phyloP scores from a whole-genome alignment of 768 basidiomycete genomes.

The Rhodotorula diobovata region DNA sequence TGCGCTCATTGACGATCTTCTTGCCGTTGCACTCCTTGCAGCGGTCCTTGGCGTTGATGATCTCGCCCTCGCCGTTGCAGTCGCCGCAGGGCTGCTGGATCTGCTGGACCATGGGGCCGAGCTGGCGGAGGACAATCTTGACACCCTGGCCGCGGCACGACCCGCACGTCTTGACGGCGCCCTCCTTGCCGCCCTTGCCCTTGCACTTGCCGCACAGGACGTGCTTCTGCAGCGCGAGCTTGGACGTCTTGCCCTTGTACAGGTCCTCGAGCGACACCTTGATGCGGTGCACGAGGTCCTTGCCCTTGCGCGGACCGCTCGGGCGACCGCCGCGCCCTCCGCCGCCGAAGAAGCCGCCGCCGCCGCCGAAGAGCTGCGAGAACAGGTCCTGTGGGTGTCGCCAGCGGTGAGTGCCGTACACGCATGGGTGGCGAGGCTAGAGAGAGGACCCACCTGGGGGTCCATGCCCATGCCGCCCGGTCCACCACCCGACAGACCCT shows the following conservation, averaged over 20 bases:
- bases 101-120: constrained; percentile 99
- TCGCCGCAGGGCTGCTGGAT: constrained; percentile 93
- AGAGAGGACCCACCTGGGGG: constrained; percentile 57
- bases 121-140: constrained; percentile 85
- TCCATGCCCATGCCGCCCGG: constrained; percentile 86
- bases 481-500: constrained; percentile 69
- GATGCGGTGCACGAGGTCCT: constrained; percentile 96
- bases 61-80: constrained; percentile 86
- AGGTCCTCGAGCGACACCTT: constrained; percentile 95
- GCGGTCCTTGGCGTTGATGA: constrained; percentile 87
- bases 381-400: constrained; percentile 64
- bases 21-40: constrained; percentile 91
- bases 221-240: constrained; percentile 92
- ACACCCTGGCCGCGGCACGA: constrained; percentile 83
- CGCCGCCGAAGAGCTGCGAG: constrained; percentile 82
- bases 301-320: constrained; percentile 79
- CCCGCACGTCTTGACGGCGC: constrained; percentile 74
- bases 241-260: constrained; percentile 97
- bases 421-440: constrained; percentile 38
- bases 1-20: constrained; percentile 89
- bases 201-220: constrained; percentile 88
- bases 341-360: constrained; percentile 52
- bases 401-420: background rate
- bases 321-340: constrained; percentile 58
- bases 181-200: constrained; percentile 96